phyloP scores from a whole-genome alignment of 2,329 filamentous ascomycete species.

The Exophiala spinifera region DNA sequence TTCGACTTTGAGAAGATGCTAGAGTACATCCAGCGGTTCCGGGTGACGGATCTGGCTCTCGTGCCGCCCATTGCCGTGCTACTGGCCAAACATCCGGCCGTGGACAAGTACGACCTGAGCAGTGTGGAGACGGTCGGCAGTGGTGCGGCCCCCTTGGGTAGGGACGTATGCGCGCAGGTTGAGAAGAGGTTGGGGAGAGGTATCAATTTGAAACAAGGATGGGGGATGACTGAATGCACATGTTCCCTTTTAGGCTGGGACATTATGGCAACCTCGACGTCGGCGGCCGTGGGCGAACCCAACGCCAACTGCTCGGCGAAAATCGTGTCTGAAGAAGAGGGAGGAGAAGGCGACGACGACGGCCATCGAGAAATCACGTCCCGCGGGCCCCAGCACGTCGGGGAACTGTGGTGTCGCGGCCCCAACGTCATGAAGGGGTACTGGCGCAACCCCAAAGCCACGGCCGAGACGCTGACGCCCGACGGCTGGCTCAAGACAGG shows the following conservation, averaged over 20 bases:
- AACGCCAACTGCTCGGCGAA: constrained; percentile 67
- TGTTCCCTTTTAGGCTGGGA: constrained; percentile 68
- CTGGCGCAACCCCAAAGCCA: constrained; percentile 57
- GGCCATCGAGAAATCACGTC: constrained; percentile 17
- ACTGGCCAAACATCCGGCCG: constrained; percentile 67
- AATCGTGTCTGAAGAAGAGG: constrained; percentile 52
- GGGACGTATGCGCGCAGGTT: constrained; percentile 57
- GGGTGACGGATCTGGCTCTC: constrained; percentile 63
- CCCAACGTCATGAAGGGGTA: constrained; percentile 60
- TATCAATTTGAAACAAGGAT: constrained; percentile 66
- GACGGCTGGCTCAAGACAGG: constrained; percentile 61
- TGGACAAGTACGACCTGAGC: constrained; percentile 65
- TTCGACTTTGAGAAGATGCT: constrained; percentile 76
- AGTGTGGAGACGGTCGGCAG: constrained; percentile 58
- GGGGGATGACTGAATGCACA: constrained; percentile 83
- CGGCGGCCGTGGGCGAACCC: constrained; percentile 62
- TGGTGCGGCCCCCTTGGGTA: constrained; percentile 67
- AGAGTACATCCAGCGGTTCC: constrained; percentile 62
- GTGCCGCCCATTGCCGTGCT: constrained; percentile 75
- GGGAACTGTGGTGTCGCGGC: constrained; percentile 54
- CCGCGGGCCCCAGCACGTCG: constrained; percentile 15
- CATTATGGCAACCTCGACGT: constrained; percentile 45
- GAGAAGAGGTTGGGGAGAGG: constrained; percentile 54
- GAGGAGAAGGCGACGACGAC: too few relatives aligned
- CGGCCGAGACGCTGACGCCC: constrained; percentile 47